Conservation (phyloP, 177 flowering plant species). For the Vitis hybrid region DNA sequence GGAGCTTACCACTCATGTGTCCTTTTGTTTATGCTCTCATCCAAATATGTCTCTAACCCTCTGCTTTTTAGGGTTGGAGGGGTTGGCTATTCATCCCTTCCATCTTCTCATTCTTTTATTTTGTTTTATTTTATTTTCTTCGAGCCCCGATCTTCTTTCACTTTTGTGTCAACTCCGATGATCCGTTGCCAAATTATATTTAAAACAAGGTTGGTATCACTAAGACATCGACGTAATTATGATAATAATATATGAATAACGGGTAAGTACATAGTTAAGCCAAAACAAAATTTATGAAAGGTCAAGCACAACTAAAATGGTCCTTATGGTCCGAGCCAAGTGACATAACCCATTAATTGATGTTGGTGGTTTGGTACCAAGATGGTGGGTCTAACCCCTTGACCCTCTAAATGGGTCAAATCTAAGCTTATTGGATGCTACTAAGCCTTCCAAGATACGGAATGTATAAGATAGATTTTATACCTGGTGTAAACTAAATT, state of each 20-base stretch:
- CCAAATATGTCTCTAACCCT: not conserved
- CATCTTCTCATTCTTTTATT: not conserved
- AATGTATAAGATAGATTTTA: no score
- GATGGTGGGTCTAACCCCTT: not conserved
- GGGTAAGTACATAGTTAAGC: not conserved
- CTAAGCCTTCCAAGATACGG: no score
- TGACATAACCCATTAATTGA: slow-evolving; percentile 2
- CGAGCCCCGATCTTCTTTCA: not conserved
- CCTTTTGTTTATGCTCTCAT: slow-evolving; percentile 8
- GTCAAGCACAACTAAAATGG: slow-evolving; percentile 3
- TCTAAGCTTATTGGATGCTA: not conserved
- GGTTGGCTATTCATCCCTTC: not conserved
- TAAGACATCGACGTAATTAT: not conserved
- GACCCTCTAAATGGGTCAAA: not conserved
- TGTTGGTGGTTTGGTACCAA: not conserved
- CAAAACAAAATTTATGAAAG: not conserved
- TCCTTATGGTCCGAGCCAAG: not conserved
- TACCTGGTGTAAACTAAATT: no score
- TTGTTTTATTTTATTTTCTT: not conserved
- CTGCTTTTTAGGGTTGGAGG: slow-evolving; percentile 4
- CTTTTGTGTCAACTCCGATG: not conserved
- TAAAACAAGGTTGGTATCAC: not conserved
- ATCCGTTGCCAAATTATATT: not conserved
- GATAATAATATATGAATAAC: not conserved
- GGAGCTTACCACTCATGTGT: slow-evolving; percentile 3